A percentile compares a stretch with the other conserved stretches of the same genome.
Conservation (phyloP, 2,329 filamentous ascomycete genomes). For the Pseudogymnoascus sp. region DNA sequence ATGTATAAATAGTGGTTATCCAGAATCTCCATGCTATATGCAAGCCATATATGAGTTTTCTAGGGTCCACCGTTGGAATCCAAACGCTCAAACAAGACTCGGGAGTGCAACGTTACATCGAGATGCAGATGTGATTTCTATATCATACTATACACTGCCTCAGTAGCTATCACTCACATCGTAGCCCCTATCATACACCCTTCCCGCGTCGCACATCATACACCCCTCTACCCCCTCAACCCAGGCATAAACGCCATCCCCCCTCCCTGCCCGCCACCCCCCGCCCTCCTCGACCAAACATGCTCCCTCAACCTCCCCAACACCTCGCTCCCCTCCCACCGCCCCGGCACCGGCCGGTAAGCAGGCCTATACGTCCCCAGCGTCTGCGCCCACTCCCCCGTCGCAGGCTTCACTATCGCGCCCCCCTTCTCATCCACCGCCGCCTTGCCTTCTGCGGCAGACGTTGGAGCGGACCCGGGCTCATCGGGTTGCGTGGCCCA, state of each 20-base stretch:
- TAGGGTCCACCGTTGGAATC: background rate
- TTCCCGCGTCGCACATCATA: background rate
- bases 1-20: no score
- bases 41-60: no score
- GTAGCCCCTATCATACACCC: background rate
- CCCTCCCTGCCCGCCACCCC: slow-evolving; percentile 15
- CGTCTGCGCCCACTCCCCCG: slow-evolving; percentile 94
- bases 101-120: background rate
- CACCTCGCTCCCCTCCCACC: slow-evolving; percentile 81
- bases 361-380: slow-evolving; percentile 89
- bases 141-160: background rate
- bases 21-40: no score
- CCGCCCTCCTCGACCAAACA: slow-evolving; percentile 52
- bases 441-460: slow-evolving; percentile 15
- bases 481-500: slow-evolving; percentile 85
- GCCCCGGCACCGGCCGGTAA: slow-evolving; percentile 76
- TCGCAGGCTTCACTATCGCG: slow-evolving; percentile 24
- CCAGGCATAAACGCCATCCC: slow-evolving; percentile 1
- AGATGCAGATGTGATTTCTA: background rate
- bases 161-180: background rate
- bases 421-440: slow-evolving; percentile 22
- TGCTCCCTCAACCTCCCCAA: slow-evolving; percentile 69
- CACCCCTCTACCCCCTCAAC: background rate
- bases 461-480: slow-evolving; percentile 38
- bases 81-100: background rate